Evolutionary conservation across 345 rosid genomes (phyloP).

Genomic region (Gossypium sturtianum): DNA sequence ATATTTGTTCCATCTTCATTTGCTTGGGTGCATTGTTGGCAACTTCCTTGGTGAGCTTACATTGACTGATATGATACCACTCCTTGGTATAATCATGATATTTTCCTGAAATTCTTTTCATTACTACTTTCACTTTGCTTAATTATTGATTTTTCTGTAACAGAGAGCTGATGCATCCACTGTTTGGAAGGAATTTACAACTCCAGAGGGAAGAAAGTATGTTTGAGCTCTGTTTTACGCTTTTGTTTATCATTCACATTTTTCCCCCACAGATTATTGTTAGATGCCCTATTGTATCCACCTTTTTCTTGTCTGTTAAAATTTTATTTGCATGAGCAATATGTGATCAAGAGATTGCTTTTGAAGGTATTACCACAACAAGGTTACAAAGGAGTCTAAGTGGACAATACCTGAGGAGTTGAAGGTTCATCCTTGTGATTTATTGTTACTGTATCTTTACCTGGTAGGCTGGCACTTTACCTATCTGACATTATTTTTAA

Average conservation of each 20-base stretch:
- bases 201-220: slow-evolving; percentile 82
- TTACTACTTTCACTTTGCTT: slow-evolving; percentile 11
- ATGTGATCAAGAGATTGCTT: slow-evolving; percentile 10
- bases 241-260: background rate
- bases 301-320: background rate
- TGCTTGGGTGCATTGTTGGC: slow-evolving; percentile 1
- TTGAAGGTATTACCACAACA: slow-evolving; percentile 87
- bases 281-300: background rate
- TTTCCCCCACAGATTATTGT: background rate
- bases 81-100: slow-evolving; percentile 2
- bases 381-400: slow-evolving; percentile 86
- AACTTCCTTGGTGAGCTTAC: background rate
- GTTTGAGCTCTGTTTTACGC: slow-evolving; percentile 13
- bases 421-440: slow-evolving; percentile 48
- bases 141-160: slow-evolving; percentile 15
- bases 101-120: background rate
- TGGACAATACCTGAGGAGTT: slow-evolving; percentile 96
- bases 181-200: slow-evolving; percentile 97
- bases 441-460: slow-evolving; percentile 13
- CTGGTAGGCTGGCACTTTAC: slow-evolving; percentile 1
- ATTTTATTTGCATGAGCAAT: background rate
- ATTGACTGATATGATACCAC: background rate
- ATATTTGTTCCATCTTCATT: slow-evolving; percentile 10
- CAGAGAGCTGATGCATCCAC: slow-evolving; percentile 99
- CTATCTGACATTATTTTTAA: slow-evolving; percentile 21